phyloP scores from a whole-genome alignment of 73 alveolate genomes.

The Paramecium octaurelia region DNA sequence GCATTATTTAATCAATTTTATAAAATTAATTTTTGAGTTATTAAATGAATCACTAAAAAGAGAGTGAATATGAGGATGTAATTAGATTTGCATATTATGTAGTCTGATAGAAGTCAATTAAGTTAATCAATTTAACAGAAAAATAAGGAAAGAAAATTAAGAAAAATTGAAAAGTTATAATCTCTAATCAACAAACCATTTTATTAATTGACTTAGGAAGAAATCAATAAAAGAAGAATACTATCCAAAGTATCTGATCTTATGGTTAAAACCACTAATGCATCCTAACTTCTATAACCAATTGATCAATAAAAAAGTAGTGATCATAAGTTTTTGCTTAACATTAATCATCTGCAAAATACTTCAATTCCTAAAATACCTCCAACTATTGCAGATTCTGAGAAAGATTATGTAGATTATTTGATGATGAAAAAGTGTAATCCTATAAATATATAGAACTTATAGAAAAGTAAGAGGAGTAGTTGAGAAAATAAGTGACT shows the following conservation, averaged over 20 bases:
- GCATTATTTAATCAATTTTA: neutral
- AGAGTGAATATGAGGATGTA: neutral
- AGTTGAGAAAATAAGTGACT: neutral
- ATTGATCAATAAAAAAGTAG: neutral
- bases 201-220: neutral
- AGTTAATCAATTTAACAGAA: neutral
- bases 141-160: neutral
- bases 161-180: neutral
- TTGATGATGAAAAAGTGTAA: neutral
- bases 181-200: neutral
- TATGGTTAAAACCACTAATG: neutral
- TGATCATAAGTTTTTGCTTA: neutral
- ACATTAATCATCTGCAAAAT: neutral
- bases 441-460: neutral
- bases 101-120: neutral
- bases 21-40: neutral
- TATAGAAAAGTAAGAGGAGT: neutral
- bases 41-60: neutral
- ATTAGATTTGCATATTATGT: neutral
- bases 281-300: neutral
- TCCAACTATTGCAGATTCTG: neutral
- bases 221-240: neutral
- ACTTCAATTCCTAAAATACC: neutral
- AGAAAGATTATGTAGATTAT: conserved; percentile 19
- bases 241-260: neutral